Percentiles rank a stretch among this genome's conserved stretches.
Conservation (phyloP, 257 asterid genomes). For the Ajuga chamaepitys region DNA sequence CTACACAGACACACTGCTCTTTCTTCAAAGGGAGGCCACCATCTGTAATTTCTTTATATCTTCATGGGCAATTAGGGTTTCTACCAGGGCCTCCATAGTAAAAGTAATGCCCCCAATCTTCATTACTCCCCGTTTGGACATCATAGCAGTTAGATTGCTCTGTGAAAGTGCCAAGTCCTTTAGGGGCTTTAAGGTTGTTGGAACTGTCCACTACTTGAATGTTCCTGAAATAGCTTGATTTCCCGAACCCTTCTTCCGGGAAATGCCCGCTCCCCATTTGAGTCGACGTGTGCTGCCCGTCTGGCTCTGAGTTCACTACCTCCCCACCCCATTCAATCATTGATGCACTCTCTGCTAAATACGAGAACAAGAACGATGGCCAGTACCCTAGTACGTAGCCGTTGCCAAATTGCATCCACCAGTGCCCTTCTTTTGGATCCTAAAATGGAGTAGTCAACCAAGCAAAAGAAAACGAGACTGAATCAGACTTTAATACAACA, state of each 20-base stretch:
- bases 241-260: slow-evolving; percentile 85
- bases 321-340: slow-evolving; percentile 97
- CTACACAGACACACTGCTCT: slow-evolving; percentile 31
- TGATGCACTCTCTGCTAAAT: slow-evolving; percentile 71
- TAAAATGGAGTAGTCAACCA: slow-evolving; percentile 10
- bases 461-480: not conserved
- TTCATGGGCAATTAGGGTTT: slow-evolving; percentile 68
- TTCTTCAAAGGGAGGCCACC: slow-evolving; percentile 11
- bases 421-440: slow-evolving; percentile 86
- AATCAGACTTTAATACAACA: not conserved
- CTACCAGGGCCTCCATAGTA: slow-evolving; percentile 95
- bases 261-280: slow-evolving; percentile 93
- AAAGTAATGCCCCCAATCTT: slow-evolving; percentile 86
- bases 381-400: slow-evolving; percentile 77
- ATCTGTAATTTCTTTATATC: not conserved
- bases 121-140: slow-evolving; percentile 67
- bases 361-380: slow-evolving; percentile 90
- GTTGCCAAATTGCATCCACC: slow-evolving; percentile 97
- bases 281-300: slow-evolving; percentile 78
- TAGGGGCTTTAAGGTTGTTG: slow-evolving; percentile 70
- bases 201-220: slow-evolving; percentile 76
- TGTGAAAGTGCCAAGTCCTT: slow-evolving; percentile 63
- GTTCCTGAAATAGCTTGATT: slow-evolving; percentile 77
- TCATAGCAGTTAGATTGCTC: slow-evolving; percentile 86
- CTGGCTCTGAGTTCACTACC: slow-evolving; percentile 60